Evolutionary conservation across 345 rosid species (phyloP).

Genomic region (Citropsis articulata): DNA sequence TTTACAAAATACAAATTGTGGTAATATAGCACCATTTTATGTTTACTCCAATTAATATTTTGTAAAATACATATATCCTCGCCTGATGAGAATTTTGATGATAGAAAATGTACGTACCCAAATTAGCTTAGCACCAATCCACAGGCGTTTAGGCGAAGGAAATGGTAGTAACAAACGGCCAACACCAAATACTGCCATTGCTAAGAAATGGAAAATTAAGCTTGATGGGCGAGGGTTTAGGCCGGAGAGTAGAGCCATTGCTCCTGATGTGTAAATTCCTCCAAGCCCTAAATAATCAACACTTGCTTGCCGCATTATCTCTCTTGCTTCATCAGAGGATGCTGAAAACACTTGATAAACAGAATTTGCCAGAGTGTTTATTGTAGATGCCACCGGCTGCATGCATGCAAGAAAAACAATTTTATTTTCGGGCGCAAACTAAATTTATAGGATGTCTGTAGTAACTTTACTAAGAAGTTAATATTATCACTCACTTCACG

Average conservation of each 20-base stretch:
- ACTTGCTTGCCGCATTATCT: slow-evolving; percentile 44
- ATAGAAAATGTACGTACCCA: slow-evolving; percentile 22
- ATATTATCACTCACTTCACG: too few species aligned
- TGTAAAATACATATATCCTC: too few species aligned
- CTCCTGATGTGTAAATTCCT: slow-evolving; percentile 39
- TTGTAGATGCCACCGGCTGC: slow-evolving; percentile 50
- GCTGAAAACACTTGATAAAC: slow-evolving; percentile 45
- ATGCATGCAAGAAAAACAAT: background rate
- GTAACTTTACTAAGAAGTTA: background rate
- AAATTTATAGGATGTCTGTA: background rate
- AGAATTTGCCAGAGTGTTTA: slow-evolving; percentile 44
- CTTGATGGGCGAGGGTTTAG: slow-evolving; percentile 43
- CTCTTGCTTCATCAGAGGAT: slow-evolving; percentile 40
- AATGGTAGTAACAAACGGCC: slow-evolving; percentile 45
- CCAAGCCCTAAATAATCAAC: slow-evolving; percentile 51
- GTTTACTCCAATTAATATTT: background rate
- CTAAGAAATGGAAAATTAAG: slow-evolving; percentile 48
- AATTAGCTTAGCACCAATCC: slow-evolving; percentile 43
- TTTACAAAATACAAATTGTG: background rate
- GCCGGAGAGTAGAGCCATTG: slow-evolving; percentile 47
- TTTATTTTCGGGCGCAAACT: background rate
- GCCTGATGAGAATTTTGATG: too few species aligned
- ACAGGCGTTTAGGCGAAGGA: slow-evolving; percentile 38
- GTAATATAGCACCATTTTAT: background rate
- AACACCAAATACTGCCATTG: slow-evolving; percentile 44